Evolutionary conservation across 1,284 basidiomycete species (phyloP), one percentile per base, ranked within the genome.

Genomic region (Marasmius fiardii): DNA sequence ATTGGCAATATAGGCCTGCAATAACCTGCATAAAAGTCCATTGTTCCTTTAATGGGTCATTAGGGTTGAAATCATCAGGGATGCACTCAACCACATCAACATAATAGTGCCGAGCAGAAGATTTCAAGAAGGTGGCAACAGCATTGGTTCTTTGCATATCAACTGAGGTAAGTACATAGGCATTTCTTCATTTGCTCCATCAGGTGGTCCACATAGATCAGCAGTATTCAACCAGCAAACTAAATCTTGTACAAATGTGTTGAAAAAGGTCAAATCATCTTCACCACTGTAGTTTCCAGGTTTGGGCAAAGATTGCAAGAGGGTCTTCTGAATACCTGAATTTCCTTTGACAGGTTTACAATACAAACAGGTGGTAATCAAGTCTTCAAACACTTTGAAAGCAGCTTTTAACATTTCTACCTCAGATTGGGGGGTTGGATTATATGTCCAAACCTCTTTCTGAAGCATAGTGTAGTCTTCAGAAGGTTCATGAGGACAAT

Each of bases 281-380:
- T n/a, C n/a, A n/a, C n/a, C n/a, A n/a, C n/a, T n/a, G n/a, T n/a
- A n/a, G n/a, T n/a, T n/a, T n/a, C n/a, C n/a, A n/a, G n/a, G n/a
- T n/a, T n/a, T n/a, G n/a, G n/a, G n/a, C n/a, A n/a, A n/a, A n/a
- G n/a, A n/a, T n/a, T n/a, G n/a, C 11, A 58, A 11, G 0, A 53
- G 34, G 4, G 56, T 31, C 31, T 58, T 58, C 16, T 58, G 56
- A 11, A 50, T 26, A 11, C 24, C 21, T 2, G 39, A 23, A 24
- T 20, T 39, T 1, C 18, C 10, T 2, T 41, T 41, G 21, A 21
- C 3, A 3, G 53, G 53, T 11, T 28, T 16, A 4, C 53, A 33
- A 54, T 39, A 54, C 12, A 54, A 21, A 16, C 41, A 24, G n/a
- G 39, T 41, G 3, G 16, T 16, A 24, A 54, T 49, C 12, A 37